Conservation (phyloP, 2,329 filamentous ascomycete species). For the Neonectria magnoliae region DNA sequence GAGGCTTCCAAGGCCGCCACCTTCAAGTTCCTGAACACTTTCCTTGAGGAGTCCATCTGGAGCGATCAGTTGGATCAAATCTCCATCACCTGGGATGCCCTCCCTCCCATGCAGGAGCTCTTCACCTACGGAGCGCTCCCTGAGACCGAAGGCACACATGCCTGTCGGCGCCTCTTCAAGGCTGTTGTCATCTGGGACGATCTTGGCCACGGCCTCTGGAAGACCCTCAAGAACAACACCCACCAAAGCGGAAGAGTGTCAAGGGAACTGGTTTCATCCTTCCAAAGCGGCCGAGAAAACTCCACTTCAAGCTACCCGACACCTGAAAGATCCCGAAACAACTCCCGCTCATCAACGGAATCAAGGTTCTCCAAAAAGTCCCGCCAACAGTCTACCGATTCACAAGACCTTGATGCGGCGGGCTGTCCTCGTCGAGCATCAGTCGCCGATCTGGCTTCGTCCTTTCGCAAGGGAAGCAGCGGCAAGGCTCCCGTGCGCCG, state of each 20-base stretch:
- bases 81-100: slow-evolving; percentile 46
- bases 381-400: background rate
- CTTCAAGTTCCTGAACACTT: slow-evolving; percentile 46
- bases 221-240: slow-evolving; percentile 37
- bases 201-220: slow-evolving; percentile 49
- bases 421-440: slow-evolving; percentile 15
- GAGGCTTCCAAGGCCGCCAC: slow-evolving; percentile 45
- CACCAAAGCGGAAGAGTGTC: slow-evolving; percentile 11
- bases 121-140: slow-evolving; percentile 46
- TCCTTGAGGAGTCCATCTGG: slow-evolving; percentile 44
- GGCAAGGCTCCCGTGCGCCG: slow-evolving; percentile 16
- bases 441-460: slow-evolving; percentile 9
- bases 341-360: slow-evolving; percentile 15
- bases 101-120: slow-evolving; percentile 49
- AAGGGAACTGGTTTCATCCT: background rate
- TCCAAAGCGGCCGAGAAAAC: background rate
- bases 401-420: background rate
- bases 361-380: slow-evolving; percentile 8
- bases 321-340: slow-evolving; percentile 15
- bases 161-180: slow-evolving; percentile 51
- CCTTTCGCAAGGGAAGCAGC: slow-evolving; percentile 11
- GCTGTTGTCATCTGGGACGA: slow-evolving; percentile 52
- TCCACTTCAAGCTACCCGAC: slow-evolving; percentile 7
- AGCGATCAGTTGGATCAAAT: slow-evolving; percentile 47
- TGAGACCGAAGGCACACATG: slow-evolving; percentile 49